phyloP scores from a whole-genome alignment of 1,284 basidiomycete genomes.

The Meira miltonrushii region DNA sequence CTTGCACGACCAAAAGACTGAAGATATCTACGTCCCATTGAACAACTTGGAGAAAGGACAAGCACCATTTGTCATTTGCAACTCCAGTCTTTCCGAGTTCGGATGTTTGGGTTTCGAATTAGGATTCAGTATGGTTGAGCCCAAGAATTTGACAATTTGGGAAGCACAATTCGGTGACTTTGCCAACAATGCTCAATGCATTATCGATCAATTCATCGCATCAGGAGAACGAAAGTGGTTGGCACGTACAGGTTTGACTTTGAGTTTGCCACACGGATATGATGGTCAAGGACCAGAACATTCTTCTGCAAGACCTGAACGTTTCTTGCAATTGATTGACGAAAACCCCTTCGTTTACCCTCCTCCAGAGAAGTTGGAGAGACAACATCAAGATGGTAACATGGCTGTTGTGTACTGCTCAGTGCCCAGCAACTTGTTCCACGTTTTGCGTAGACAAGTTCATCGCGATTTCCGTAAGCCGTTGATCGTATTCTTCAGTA shows the following conservation, averaged over 20 bases:
- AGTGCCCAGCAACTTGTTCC: constrained; percentile 53
- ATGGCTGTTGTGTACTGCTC: constrained; percentile 98
- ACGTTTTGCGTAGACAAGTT: constrained; percentile 51
- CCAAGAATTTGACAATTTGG: constrained; percentile 91
- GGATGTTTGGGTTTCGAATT: constrained; percentile 95
- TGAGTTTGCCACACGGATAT: constrained; percentile 85
- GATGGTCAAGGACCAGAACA: constrained; percentile 99
- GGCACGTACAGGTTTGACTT: constrained; percentile 85
- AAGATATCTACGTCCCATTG: constrained; percentile 81
- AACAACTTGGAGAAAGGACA: constrained; percentile 82
- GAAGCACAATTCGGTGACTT: constrained; percentile 98
- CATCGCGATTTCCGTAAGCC: constrained; percentile 52
- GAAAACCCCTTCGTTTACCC: constrained; percentile 93
- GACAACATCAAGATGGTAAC: constrained; percentile 98
- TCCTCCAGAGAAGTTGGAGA: constrained; percentile 77
- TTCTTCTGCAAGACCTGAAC: constrained; percentile 89
- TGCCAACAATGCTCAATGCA: constrained; percentile 71
- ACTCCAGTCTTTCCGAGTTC: constrained; percentile 94
- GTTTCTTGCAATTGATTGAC: constrained; percentile 96
- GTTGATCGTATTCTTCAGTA: constrained; percentile 86
- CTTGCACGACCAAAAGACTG: constrained; percentile 90
- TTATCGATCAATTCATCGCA: constrained; percentile 98
- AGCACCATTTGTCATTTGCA: constrained; percentile 88
- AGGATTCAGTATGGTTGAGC: constrained; percentile 95
- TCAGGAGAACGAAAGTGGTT: constrained; percentile 98